Conservation (phyloP, 2,329 filamentous ascomycete species). For the Pseudogymnoascus sp. region DNA sequence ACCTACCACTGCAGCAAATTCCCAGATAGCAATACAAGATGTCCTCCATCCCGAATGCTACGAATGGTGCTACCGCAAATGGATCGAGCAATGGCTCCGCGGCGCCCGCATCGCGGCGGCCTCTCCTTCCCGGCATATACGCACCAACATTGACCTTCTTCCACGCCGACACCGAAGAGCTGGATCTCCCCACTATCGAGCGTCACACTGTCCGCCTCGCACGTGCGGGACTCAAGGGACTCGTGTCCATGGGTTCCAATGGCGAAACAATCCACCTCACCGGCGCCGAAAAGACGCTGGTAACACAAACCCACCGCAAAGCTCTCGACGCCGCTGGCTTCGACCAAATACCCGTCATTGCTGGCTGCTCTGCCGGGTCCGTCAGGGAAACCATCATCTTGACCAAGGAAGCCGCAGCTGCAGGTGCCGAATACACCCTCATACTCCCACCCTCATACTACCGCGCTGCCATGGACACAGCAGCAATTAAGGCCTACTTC, state of each 20-base stretch:
- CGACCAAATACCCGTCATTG: constrained; percentile 65
- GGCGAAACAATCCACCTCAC: constrained; percentile 83
- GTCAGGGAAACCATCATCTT: constrained; percentile 73
- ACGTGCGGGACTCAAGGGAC: constrained; percentile 67
- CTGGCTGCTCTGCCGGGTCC: constrained; percentile 73
- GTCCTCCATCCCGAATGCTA: neutral
- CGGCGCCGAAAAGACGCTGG: constrained; percentile 63
- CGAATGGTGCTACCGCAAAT: constrained; percentile 8
- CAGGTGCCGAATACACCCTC: constrained; percentile 72
- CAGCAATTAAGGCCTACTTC: constrained; percentile 64
- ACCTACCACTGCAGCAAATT: neutral
- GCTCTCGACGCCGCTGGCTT: constrained; percentile 77
- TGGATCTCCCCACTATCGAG: constrained; percentile 72
- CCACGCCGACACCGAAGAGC: constrained; percentile 70
- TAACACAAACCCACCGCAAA: constrained; percentile 70
- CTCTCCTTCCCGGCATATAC: constrained; percentile 75
- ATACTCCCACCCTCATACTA: constrained; percentile 80
- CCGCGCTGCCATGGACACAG: constrained; percentile 61
- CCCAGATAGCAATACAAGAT: neutral
- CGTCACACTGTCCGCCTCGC: constrained; percentile 72
- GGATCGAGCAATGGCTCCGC: constrained; percentile 27
- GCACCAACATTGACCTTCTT: constrained; percentile 90
- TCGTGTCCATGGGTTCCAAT: constrained; percentile 85
- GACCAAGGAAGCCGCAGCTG: constrained; percentile 55
- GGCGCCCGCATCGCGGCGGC: constrained; percentile 33